Evolutionary conservation across 345 rosid species (phyloP), one percentile per base, ranked within the genome.

Genomic region (Raphanus sativus): DNA sequence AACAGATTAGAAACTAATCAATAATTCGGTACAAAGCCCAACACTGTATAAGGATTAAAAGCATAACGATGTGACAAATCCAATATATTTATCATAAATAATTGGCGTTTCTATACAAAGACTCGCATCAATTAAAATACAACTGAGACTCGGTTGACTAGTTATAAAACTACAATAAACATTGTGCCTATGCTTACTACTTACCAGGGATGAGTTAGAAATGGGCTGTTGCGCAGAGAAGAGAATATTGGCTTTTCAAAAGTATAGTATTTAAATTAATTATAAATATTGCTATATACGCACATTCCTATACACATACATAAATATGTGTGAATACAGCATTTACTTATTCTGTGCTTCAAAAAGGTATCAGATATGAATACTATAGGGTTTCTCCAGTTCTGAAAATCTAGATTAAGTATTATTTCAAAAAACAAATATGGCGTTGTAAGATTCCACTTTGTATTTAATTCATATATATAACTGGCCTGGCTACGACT

Each of bases 291-390:
- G n/a, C 65, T 77, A 45, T 66, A 78, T 59, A 32, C 71, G 40
- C 70, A 28, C 60, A 77, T 77, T 70, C 75, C 75, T 77, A 63
- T 77, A 77, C 15, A 58, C 76, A 71, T 65, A 33, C 77, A 78
- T 78, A 78, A 60, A 78, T 78, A 54, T 72, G 77, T 78, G 81
- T 78, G 81, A 78, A 66, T 72, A 72, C 72, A 72, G 77, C 68
- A 65, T 78, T 77, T 78, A 78, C 81, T 78, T 78, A 72, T 78
- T 78, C 77, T 78, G 81, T 72, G 81, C 81, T 78, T 66, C 25
- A 67, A 78, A 78, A 78, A 78, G 81, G 81, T 78, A 60, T 65
- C 74, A 67, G 58, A 67, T 72, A 33, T 72, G 77, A 78, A 67
- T 69, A 60, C 48, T 60, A 67, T 67, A 72, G 77, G 74, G 81